These are phyloP conservation scores for Irineochytrium annulatum DNA, from an alignment of 192 early-diverging fungal genomes.

Conservation along the genomic window DNA sequence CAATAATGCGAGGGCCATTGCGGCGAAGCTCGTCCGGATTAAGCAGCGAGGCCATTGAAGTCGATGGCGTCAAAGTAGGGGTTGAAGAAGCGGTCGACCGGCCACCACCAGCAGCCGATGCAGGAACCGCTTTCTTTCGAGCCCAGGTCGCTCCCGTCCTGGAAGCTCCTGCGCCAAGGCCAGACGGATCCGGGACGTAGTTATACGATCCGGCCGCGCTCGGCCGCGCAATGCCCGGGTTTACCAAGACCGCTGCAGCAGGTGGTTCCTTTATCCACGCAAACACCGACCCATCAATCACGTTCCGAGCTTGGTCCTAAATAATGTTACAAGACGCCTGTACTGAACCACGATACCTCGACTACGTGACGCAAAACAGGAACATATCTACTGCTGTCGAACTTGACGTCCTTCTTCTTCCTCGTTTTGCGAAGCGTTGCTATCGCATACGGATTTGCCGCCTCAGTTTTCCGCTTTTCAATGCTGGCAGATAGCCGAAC, in stretches of 20 bases:
- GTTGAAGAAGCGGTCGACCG: background rate
- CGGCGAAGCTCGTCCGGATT: constrained; percentile 18
- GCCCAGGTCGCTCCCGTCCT: constrained; percentile 38
- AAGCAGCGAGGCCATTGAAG: background rate
- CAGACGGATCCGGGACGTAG: constrained; percentile 3
- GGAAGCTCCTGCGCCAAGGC: background rate
- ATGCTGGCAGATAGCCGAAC: constrained; percentile 57
- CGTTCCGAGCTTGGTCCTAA: constrained; percentile 36
- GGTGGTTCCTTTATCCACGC: constrained; percentile 63
- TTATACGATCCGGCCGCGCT: background rate
- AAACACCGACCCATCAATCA: constrained; percentile 55
- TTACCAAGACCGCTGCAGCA: constrained; percentile 9
- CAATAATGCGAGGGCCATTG: constrained; percentile 37
- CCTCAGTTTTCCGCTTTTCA: constrained; percentile 26
- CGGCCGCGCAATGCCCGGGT: background rate
- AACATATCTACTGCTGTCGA: constrained; percentile 70
- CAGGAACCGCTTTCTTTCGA: constrained; percentile 12
- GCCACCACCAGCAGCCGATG: constrained; percentile 4
- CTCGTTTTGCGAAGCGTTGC: constrained; percentile 10
- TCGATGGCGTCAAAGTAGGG: constrained; percentile 1
- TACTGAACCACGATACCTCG: constrained; percentile 24
- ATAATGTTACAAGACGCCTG: background rate
- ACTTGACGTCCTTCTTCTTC: constrained; percentile 58
- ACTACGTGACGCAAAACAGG: constrained; percentile 66
- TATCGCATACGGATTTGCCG: constrained; percentile 14